These are phyloP conservation scores for Golovinomyces cichoracearum DNA, from an alignment of 2,329 filamentous ascomycete species.

Conservation along the genomic window DNA sequence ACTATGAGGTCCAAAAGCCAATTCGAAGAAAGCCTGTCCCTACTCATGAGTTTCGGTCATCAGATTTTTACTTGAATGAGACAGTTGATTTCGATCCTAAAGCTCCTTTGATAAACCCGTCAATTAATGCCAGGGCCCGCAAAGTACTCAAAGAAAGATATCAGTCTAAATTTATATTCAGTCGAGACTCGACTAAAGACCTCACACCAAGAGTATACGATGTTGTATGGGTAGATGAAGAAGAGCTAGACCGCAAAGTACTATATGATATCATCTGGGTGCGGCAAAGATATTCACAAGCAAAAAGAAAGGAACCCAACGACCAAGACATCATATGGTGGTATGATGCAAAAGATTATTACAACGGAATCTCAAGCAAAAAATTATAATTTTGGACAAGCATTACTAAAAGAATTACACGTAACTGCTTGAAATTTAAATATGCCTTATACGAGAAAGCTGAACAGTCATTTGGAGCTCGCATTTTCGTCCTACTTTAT, in stretches of 20 bases:
- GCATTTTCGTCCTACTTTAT: no score
- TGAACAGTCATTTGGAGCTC: no score
- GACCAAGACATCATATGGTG: slow-evolving; percentile 5
- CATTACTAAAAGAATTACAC: no score
- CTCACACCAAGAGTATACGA: slow-evolving; percentile 3
- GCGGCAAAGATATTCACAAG: slow-evolving; percentile 4
- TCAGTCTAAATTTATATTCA: slow-evolving; percentile 3
- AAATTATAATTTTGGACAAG: no score
- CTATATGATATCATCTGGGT: slow-evolving; percentile 6
- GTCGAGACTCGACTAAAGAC: neutral
- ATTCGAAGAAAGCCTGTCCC: slow-evolving; percentile 2
- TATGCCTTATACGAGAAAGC: no score
- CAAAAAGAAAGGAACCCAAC: slow-evolving; percentile 3
- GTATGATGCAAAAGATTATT: slow-evolving; percentile 4
- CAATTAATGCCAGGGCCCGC: slow-evolving; percentile 1
- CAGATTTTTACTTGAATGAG: neutral
- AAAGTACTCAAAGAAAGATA: slow-evolving; percentile 3
- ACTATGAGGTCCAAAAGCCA: neutral
- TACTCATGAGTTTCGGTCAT: neutral
- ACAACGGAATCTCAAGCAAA: neutral
- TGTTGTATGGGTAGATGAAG: slow-evolving; percentile 4
- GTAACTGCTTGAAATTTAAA: no score
- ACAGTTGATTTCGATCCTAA: slow-evolving; percentile 3
- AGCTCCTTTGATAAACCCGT: neutral
- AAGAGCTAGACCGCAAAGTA: slow-evolving; percentile 5